Evolutionary conservation across 176 grass and related monocot species (phyloP), one percentile per base, ranked within the genome.

Genomic region (Poa pratensis): DNA sequence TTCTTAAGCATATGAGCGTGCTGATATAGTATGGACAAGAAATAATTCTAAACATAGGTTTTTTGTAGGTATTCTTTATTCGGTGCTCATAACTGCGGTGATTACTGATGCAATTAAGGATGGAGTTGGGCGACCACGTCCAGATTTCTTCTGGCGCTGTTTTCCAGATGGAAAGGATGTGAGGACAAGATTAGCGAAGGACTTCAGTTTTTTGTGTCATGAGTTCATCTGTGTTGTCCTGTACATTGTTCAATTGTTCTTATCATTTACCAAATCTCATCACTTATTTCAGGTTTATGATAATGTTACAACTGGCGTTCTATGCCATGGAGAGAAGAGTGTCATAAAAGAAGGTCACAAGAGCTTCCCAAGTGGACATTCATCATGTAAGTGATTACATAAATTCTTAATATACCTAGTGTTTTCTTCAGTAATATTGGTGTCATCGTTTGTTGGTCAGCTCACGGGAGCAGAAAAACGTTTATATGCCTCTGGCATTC

Each of bases 61-160:
- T 78, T 82, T 51, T 86, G 79, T 75, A 99, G 96, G 96, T 1
- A 91, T 99, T 88, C 84, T 99, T 59, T 99, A 89, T 75, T 94
- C 96, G 13, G 96, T 99, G 73, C 90, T 99, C 54, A 96, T 99
- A 86, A 99, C 96, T 84, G 93, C 73, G 35, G 93, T 99, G 24
- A 87, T 99, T 85, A 99, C 96, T 58, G 96, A 99, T 89, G 93
- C 93, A 35, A 94, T 99, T 77, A 99, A 99, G 88, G 96, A 96
- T 89, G 93, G 86, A 45, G 93, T 96, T 77, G 96, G 96, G 19
- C 80, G 96, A 64, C 96, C 96, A 65, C 93, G 96, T 15, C 93
- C 96, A 50, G 96, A 95, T 90, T 98, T 98, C 85, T 98, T 94
- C 81, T 98, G 96, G 96, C 93, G 93, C 10, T 98, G 96, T 88